phyloP scores from a whole-genome alignment of 139 green algal genomes.

The Parachlorella kessleri region DNA sequence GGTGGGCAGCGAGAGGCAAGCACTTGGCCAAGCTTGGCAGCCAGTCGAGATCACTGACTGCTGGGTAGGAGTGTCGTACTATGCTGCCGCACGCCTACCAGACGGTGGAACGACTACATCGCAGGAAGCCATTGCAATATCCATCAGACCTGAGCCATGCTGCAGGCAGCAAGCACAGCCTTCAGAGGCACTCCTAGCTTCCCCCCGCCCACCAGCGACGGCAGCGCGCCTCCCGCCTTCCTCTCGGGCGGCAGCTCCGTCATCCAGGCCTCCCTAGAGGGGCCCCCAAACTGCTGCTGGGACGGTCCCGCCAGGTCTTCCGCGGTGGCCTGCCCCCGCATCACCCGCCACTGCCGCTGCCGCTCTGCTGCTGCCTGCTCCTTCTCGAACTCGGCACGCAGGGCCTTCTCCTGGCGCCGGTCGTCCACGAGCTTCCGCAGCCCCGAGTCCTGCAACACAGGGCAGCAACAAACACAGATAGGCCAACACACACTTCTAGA shows the following conservation, averaged over 20 bases:
- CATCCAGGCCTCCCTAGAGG: constrained; percentile 77
- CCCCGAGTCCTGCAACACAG: constrained; percentile 40
- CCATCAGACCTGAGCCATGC: not conserved
- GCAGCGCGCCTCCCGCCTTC: not conserved
- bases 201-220: constrained; percentile 1
- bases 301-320: constrained; percentile 48
- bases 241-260: constrained; percentile 72
- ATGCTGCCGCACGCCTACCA: too few species aligned
- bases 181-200: too few species aligned
- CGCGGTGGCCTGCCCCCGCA: constrained; percentile 56
- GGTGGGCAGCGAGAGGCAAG: not conserved
- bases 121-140: too few species aligned
- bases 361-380: constrained; percentile 57
- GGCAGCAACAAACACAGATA: too few species aligned
- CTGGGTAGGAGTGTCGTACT: not conserved
- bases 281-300: not conserved
- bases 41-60: not conserved
- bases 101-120: too few species aligned
- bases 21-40: not conserved
- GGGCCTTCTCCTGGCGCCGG: constrained; percentile 52
- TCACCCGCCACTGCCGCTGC: constrained; percentile 65
- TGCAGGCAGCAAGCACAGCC: not conserved
- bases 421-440: constrained; percentile 55
- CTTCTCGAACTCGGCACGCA: constrained; percentile 40
- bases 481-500: too few species aligned